Evolutionary conservation across 2,329 filamentous ascomycete genomes (phyloP).

Genomic region (Fusarium xylarioides): DNA sequence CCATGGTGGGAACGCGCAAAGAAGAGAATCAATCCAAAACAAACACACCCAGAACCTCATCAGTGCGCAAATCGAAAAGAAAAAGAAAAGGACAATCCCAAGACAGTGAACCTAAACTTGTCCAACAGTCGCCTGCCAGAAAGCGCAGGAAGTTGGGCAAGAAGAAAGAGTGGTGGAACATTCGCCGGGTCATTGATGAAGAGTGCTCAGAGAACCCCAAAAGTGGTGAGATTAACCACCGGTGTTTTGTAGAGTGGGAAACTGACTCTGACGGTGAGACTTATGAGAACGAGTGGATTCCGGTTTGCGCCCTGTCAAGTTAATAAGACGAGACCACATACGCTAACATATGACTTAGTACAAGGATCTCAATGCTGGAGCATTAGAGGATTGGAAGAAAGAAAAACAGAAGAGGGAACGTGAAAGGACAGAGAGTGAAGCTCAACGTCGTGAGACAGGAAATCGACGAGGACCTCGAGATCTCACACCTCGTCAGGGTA

Average conservation of each 20-base stretch:
- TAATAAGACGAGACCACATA: not conserved
- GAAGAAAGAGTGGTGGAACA: conserved; percentile 44
- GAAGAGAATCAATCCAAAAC: conserved; percentile 27
- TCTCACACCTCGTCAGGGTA: not conserved
- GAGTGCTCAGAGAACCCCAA: not conserved
- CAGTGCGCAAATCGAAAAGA: conserved; percentile 28
- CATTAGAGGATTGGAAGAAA: conserved; percentile 47
- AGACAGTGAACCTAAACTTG: conserved; percentile 2
- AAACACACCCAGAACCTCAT: conserved; percentile 28
- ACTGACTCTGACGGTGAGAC: conserved; percentile 46
- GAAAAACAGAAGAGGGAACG: conserved; percentile 9
- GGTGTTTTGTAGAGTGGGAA: conserved; percentile 54
- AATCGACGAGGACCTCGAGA: not conserved
- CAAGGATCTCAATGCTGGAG: conserved; percentile 45
- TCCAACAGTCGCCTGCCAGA: not conserved
- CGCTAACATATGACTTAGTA: conserved; percentile 41
- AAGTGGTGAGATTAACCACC: conserved; percentile 32
- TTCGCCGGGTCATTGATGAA: conserved; percentile 50
- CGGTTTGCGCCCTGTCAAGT: conserved; percentile 12
- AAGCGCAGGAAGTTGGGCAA: conserved; percentile 10
- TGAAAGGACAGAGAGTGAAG: not conserved
- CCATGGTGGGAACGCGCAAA: conserved; percentile 48
- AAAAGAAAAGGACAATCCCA: conserved; percentile 11
- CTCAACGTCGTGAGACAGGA: conserved; percentile 5
- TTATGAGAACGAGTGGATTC: conserved; percentile 49